Conservation (phyloP, 257 asterid species). For the Forsythia viridissima region DNA sequence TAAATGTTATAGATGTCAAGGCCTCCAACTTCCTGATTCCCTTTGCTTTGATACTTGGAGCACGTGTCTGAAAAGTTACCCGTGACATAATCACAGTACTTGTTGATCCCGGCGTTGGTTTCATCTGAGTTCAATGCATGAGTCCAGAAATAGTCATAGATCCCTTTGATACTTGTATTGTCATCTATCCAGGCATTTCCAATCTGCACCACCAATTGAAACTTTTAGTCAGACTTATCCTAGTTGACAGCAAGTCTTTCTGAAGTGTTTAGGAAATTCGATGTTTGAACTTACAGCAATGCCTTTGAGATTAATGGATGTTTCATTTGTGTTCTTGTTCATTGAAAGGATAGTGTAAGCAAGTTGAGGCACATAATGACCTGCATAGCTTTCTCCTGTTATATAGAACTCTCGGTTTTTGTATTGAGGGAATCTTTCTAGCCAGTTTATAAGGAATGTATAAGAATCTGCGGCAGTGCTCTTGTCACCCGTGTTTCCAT, state of each 20-base stretch:
- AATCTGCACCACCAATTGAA: slow-evolving; percentile 20
- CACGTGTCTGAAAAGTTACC: slow-evolving; percentile 10
- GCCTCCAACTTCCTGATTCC: neutral
- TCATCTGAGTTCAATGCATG: slow-evolving; percentile 44
- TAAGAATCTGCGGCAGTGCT: slow-evolving; percentile 42
- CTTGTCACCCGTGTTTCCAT: slow-evolving; percentile 32
- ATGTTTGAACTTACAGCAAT: slow-evolving; percentile 37
- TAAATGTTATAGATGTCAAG: slow-evolving; percentile 22
- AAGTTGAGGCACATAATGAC: slow-evolving; percentile 53
- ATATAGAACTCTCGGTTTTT: slow-evolving; percentile 40
- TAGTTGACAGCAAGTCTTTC: neutral
- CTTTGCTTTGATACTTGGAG: neutral
- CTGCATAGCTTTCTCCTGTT: slow-evolving; percentile 51
- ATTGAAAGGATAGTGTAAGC: slow-evolving; percentile 31
- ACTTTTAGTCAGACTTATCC: neutral
- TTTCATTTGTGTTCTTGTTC: slow-evolving; percentile 25
- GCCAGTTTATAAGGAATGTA: slow-evolving; percentile 46
- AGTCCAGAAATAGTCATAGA: slow-evolving; percentile 31
- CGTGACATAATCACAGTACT: slow-evolving; percentile 25
- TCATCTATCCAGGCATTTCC: slow-evolving; percentile 39
- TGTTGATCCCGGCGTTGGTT: slow-evolving; percentile 20
- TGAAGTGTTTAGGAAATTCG: neutral
- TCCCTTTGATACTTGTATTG: slow-evolving; percentile 14
- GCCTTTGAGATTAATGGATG: slow-evolving; percentile 46
- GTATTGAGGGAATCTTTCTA: slow-evolving; percentile 50